These are phyloP conservation scores for Acacia melanoxylon DNA, from an alignment of 306 rosid genomes.

Conservation along the genomic window DNA sequence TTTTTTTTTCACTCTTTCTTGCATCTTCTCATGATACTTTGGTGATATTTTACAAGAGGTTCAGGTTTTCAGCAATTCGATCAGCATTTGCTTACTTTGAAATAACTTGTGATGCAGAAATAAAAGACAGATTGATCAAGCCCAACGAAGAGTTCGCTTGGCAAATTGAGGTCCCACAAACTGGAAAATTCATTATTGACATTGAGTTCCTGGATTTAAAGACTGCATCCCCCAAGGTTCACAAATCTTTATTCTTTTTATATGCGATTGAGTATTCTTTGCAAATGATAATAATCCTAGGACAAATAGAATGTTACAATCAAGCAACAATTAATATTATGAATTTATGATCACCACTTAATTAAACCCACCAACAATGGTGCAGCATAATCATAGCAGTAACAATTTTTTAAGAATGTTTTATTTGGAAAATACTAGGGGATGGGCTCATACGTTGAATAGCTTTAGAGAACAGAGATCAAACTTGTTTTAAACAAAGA, in stretches of 20 bases:
- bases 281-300: background rate
- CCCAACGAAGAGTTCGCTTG: constrained; percentile 67
- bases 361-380: background rate
- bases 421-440: background rate
- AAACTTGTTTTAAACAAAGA: no score
- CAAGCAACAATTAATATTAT: background rate
- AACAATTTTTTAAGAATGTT: background rate
- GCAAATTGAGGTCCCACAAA: constrained; percentile 62
- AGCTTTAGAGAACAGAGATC: no score
- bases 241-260: background rate
- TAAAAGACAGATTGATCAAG: constrained; percentile 55
- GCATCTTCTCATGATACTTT: background rate
- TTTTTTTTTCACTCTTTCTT: background rate
- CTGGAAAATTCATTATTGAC: constrained; percentile 69
- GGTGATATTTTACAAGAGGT: background rate
- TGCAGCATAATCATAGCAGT: background rate
- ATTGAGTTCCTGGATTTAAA: constrained; percentile 75
- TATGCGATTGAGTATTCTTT: background rate
- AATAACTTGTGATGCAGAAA: constrained; percentile 40
- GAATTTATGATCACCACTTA: background rate
- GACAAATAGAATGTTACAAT: background rate
- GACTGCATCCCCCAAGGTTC: constrained; percentile 48
- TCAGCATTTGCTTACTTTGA: background rate
- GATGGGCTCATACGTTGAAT: background rate
- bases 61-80: background rate